Percentiles rank a stretch among this genome's conserved stretches.
Conservation (phyloP, 257 asterid genomes). For the Solanum pinnatisectum region DNA sequence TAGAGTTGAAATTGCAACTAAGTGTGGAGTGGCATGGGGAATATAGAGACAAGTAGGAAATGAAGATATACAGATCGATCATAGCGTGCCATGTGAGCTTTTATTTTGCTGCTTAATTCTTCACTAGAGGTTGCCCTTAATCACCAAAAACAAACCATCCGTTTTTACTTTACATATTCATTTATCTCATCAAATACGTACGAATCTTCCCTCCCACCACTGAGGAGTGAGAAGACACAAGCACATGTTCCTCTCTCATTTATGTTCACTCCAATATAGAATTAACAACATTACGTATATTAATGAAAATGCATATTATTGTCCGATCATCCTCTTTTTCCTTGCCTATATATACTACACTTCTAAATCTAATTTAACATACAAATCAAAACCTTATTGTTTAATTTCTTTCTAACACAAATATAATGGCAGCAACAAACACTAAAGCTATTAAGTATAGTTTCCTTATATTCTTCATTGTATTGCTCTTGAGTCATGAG, state of each 20-base stretch:
- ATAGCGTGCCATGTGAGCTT: constrained; percentile 5
- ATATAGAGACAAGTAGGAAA: constrained; percentile 12
- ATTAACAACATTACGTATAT: background rate
- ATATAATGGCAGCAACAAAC: background rate
- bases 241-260: constrained; percentile 1
- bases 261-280: background rate
- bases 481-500: constrained; percentile 12
- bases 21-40: constrained; percentile 1
- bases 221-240: constrained; percentile 3
- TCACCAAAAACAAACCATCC: constrained; percentile 11
- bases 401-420: background rate
- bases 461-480: background rate
- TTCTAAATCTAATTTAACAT: background rate
- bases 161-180: background rate
- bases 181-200: background rate
- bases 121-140: background rate
- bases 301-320: background rate
- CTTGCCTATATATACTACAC: background rate
- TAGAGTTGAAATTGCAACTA: background rate
- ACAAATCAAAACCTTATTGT: background rate
- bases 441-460: background rate
- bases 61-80: background rate
- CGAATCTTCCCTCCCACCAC: constrained; percentile 13
- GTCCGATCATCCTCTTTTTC: background rate
- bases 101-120: background rate